These are phyloP conservation scores for Protea cynaroides DNA, from an alignment of 164 flowering plant species.

Conservation along the genomic window DNA sequence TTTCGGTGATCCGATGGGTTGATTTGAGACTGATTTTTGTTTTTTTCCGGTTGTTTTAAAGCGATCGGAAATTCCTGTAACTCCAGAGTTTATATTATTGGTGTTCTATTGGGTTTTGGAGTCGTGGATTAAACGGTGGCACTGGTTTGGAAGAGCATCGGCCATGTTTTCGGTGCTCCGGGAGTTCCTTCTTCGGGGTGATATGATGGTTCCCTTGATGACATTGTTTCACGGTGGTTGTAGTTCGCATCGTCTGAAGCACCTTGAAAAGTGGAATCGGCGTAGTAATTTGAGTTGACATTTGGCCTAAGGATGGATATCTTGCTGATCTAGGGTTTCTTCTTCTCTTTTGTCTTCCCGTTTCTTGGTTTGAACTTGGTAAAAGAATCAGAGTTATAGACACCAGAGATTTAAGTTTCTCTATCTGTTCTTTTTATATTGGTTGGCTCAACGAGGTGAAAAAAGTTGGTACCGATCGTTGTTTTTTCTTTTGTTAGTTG, in stretches of 20 bases:
- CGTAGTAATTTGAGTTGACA: slow-evolving; percentile 91
- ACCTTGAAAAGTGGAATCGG: slow-evolving; percentile 72
- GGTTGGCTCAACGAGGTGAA: not conserved
- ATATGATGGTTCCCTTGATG: slow-evolving; percentile 24
- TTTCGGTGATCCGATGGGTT: too few relatives aligned
- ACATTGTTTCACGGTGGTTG: slow-evolving; percentile 43
- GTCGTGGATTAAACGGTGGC: not conserved
- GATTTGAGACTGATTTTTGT: too few relatives aligned
- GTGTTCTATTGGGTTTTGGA: too few relatives aligned
- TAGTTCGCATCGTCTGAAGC: slow-evolving; percentile 78
- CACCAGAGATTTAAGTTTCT: not conserved
- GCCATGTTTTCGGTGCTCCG: slow-evolving; percentile 62
- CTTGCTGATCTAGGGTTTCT: slow-evolving; percentile 8
- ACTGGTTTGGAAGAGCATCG: slow-evolving; percentile 48
- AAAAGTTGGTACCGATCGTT: slow-evolving; percentile 3
- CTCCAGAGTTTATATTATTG: too few relatives aligned
- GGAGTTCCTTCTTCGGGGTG: slow-evolving; percentile 12
- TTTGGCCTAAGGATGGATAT: slow-evolving; percentile 1
- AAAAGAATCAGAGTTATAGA: not conserved
- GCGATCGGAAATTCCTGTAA: too few relatives aligned
- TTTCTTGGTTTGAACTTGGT: slow-evolving; percentile 1
- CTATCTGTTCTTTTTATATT: slow-evolving; percentile 4
- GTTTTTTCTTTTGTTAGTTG: not conserved
- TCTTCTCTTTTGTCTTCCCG: not conserved
- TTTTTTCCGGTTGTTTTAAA: too few relatives aligned